A percentile compares a stretch with the other conserved stretches of the same genome.
Conservation (phyloP, 164 flowering plant genomes). For the Vitis rupestris region DNA sequence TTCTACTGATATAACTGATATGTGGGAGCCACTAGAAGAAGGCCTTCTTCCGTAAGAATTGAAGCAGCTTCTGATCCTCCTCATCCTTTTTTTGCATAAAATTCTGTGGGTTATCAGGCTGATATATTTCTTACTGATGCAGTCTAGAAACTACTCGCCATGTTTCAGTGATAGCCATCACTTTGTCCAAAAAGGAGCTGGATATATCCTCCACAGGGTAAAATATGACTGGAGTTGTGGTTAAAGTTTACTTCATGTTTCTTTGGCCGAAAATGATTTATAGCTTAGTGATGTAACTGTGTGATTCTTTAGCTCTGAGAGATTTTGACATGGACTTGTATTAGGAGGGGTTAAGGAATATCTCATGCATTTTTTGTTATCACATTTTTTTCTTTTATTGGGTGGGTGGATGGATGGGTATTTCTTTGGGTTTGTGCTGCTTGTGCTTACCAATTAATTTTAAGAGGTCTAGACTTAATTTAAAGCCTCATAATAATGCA, state of each 20-base stretch:
- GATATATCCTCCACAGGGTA: conserved; percentile 34
- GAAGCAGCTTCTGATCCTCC: neutral
- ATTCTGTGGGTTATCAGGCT: neutral
- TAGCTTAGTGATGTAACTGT: neutral
- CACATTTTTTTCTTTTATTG: no score
- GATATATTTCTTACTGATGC: conserved; percentile 2
- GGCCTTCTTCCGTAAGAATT: conserved; percentile 41
- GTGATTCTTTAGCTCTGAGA: no score
- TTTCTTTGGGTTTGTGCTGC: no score
- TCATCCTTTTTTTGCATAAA: neutral
- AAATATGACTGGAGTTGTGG: neutral
- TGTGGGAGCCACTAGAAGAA: conserved; percentile 44
- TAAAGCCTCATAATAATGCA: no score
- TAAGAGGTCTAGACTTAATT: no score
- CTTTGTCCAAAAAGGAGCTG: conserved; percentile 35
- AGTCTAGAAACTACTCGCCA: conserved; percentile 39
- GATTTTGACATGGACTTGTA: no score
- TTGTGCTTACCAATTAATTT: no score
- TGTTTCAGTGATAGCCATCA: conserved; percentile 36
- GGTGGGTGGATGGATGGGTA: no score
- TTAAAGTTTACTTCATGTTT: neutral
- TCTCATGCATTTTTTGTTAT: no score
- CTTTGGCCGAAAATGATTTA: neutral
- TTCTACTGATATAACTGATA: conserved; percentile 36
- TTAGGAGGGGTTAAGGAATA: no score